These are phyloP conservation scores for Macrophomina pseudophaseolina DNA, from an alignment of 2,329 filamentous ascomycete species.

Conservation along the genomic window DNA sequence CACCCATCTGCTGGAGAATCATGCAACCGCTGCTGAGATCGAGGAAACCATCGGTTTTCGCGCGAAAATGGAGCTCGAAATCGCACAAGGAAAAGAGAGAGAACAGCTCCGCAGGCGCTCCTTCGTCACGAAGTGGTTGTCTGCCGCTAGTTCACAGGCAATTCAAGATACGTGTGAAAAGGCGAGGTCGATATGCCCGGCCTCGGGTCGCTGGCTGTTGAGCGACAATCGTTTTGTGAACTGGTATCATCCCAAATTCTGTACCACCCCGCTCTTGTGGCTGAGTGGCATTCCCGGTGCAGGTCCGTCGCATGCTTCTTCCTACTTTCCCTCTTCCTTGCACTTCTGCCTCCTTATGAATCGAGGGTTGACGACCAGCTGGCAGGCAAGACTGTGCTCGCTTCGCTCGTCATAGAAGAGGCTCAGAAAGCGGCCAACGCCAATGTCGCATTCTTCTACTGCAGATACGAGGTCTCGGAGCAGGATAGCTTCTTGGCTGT, in stretches of 20 bases:
- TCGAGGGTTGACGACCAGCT: no score
- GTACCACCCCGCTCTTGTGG: slow-evolving; percentile 40
- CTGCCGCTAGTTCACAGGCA: neutral
- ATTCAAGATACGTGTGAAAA: neutral
- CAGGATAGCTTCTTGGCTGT: slow-evolving; percentile 38
- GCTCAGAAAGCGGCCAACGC: slow-evolving; percentile 33
- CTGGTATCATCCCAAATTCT: slow-evolving; percentile 9
- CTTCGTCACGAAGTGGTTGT: slow-evolving; percentile 29
- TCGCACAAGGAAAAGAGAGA: slow-evolving; percentile 1
- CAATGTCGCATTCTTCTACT: slow-evolving; percentile 47
- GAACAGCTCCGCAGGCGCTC: slow-evolving; percentile 27
- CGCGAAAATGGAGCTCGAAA: slow-evolving; percentile 12
- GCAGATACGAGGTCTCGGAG: slow-evolving; percentile 39
- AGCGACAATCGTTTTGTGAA: neutral
- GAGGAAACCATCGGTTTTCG: slow-evolving; percentile 25
- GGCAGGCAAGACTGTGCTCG: slow-evolving; percentile 49
- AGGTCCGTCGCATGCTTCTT: slow-evolving; percentile 25
- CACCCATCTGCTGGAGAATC: slow-evolving; percentile 31
- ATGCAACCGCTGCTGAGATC: slow-evolving; percentile 31
- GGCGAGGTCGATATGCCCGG: neutral
- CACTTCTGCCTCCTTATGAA: neutral
- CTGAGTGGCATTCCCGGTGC: slow-evolving; percentile 49
- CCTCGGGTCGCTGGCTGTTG: neutral
- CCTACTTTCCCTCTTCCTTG: no score
- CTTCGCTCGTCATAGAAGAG: slow-evolving; percentile 47